phyloP scores from a whole-genome alignment of 352 stramenopile genomes.

The Phytophthora ramorum region DNA sequence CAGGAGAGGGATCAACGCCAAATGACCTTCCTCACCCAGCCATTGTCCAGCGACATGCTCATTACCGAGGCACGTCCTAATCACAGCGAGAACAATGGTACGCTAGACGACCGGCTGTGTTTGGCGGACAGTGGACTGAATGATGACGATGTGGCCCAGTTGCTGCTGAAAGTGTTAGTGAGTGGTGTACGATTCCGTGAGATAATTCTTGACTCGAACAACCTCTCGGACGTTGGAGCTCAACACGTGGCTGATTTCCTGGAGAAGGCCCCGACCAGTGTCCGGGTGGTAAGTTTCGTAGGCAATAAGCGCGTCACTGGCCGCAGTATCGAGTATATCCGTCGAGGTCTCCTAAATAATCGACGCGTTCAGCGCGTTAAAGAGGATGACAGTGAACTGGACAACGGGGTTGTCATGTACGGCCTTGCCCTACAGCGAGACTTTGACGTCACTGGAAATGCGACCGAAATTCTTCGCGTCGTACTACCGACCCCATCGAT shows the following conservation, averaged over 20 bases:
- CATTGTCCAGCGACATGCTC: slow-evolving; percentile 48
- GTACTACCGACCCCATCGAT: slow-evolving; percentile 9
- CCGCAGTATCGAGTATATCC: slow-evolving; percentile 39
- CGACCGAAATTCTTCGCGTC: slow-evolving; percentile 25
- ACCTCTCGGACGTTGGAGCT: slow-evolving; percentile 47
- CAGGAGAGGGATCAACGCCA: slow-evolving; percentile 32
- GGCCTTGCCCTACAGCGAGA: slow-evolving; percentile 22
- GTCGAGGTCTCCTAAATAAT: slow-evolving; percentile 40
- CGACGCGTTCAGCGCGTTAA: slow-evolving; percentile 34
- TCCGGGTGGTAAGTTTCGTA: slow-evolving; percentile 42
- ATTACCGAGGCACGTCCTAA: slow-evolving; percentile 23
- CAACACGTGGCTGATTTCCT: slow-evolving; percentile 52
- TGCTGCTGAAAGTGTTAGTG: slow-evolving; percentile 55
- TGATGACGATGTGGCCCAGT: slow-evolving; percentile 47
- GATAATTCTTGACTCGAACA: slow-evolving; percentile 47
- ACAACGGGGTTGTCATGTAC: slow-evolving; percentile 8
- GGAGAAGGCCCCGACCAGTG: slow-evolving; percentile 29
- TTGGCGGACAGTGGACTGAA: slow-evolving; percentile 42
- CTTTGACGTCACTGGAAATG: slow-evolving; percentile 25
- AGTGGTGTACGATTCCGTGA: slow-evolving; percentile 39
- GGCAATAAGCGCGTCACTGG: slow-evolving; percentile 44
- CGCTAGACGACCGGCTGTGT: slow-evolving; percentile 14
- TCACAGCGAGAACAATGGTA: background rate
- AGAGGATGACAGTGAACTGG: slow-evolving; percentile 8
- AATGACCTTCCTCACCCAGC: slow-evolving; percentile 61